Conservation (phyloP, 257 asterid species). For the Lavandula angustifolia region DNA sequence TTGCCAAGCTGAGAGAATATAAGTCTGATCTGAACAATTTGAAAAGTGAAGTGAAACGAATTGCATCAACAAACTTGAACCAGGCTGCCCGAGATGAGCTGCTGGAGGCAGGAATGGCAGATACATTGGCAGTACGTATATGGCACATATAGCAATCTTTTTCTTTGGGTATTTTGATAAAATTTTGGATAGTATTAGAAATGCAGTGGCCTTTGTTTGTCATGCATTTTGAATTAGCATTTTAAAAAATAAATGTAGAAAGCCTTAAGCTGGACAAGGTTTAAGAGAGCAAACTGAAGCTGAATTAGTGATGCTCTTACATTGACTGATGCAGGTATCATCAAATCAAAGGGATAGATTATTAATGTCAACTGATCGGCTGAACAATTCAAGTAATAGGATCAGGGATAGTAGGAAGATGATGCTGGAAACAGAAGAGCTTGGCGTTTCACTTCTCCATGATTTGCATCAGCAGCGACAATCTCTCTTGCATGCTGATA, state of each 20-base stretch:
- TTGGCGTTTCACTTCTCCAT: conserved; percentile 85
- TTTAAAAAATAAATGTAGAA: background rate
- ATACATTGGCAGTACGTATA: conserved; percentile 58
- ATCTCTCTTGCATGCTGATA: conserved; percentile 66
- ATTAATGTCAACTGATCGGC: conserved; percentile 52
- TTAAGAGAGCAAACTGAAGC: background rate
- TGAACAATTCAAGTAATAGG: conserved; percentile 67
- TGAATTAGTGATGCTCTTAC: background rate
- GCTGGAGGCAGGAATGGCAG: conserved; percentile 84
- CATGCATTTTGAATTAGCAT: background rate
- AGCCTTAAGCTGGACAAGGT: background rate
- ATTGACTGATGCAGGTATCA: conserved; percentile 52
- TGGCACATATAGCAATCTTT: background rate
- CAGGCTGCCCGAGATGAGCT: conserved; percentile 83
- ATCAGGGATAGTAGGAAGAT: conserved; percentile 72
- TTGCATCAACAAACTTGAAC: conserved; percentile 53
- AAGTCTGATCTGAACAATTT: conserved; percentile 77
- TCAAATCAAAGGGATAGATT: conserved; percentile 74
- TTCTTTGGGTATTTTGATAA: background rate
- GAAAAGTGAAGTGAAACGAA: conserved; percentile 66
- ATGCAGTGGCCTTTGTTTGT: background rate
- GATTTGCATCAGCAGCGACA: conserved; percentile 83
- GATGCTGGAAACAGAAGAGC: conserved; percentile 93
- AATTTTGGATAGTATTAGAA: conserved; percentile 1
- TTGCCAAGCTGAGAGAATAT: conserved; percentile 79